A percentile compares a stretch with the other conserved stretches of the same genome.
phyloP scores from a whole-genome alignment of 2,329 filamentous ascomycete genomes.

The Dactylellina leptospora region DNA sequence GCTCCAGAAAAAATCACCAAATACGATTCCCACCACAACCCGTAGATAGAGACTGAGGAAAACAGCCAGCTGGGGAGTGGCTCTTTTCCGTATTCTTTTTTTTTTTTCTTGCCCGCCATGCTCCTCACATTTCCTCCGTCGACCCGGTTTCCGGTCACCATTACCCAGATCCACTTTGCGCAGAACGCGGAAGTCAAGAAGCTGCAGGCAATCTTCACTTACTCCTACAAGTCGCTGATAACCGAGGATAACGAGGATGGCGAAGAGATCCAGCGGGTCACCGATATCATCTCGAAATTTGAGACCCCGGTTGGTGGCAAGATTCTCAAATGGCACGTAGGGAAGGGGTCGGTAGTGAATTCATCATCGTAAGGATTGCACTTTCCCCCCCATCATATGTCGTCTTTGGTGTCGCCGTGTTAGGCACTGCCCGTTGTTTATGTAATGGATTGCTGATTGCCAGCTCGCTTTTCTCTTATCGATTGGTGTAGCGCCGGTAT shows the following conservation, averaged over 20 bases:
- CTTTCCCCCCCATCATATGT: background rate
- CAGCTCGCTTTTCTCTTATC: background rate
- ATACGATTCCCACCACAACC: background rate
- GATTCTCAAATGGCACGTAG: slow-evolving; percentile 74
- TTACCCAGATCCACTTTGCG: slow-evolving; percentile 81
- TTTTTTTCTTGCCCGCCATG: slow-evolving; percentile 52
- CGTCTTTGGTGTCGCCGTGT: background rate
- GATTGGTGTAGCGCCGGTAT: slow-evolving; percentile 63
- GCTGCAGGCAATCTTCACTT: slow-evolving; percentile 81
- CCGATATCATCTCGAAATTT: slow-evolving; percentile 79
- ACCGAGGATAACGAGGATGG: slow-evolving; percentile 75
- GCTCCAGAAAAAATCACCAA: background rate
- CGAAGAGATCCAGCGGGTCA: slow-evolving; percentile 74
- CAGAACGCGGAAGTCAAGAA: slow-evolving; percentile 78
- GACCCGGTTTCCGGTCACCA: slow-evolving; percentile 90
- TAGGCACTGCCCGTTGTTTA: background rate
- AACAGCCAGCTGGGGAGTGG: background rate
- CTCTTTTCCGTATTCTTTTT: background rate
- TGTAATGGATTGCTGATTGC: slow-evolving; percentile 6
- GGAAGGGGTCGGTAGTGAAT: slow-evolving; percentile 74
- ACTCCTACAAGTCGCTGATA: slow-evolving; percentile 80
- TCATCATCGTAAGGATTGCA: slow-evolving; percentile 63
- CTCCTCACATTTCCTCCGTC: slow-evolving; percentile 57
- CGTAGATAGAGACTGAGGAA: background rate
- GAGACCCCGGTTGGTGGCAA: slow-evolving; percentile 84